These are phyloP conservation scores for Aspergillus melleus DNA, from an alignment of 2,329 filamentous ascomycete genomes.

Conservation along the genomic window DNA sequence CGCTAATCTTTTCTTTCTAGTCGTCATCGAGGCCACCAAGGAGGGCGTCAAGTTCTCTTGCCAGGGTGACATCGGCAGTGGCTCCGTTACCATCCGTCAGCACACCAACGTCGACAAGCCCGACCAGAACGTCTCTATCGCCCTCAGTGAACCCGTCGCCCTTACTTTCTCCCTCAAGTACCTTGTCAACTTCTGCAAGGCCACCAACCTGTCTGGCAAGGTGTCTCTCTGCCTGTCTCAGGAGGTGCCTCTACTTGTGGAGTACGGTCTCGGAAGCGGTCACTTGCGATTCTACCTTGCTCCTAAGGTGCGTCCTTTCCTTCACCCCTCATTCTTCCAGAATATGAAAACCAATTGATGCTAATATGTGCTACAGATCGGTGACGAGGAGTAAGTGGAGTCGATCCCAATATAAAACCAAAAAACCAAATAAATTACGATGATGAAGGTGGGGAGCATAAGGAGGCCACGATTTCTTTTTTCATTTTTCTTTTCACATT, in stretches of 20 bases:
- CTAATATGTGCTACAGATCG: constrained; percentile 57
- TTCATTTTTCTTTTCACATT: constrained; percentile 23
- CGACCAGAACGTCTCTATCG: constrained; percentile 80
- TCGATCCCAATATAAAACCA: constrained; percentile 11
- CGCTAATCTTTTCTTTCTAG: constrained; percentile 47
- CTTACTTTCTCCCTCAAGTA: constrained; percentile 99
- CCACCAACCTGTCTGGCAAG: constrained; percentile 73
- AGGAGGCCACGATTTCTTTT: constrained; percentile 48
- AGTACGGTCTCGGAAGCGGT: constrained; percentile 82
- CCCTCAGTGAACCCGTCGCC: constrained; percentile 86
- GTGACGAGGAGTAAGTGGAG: constrained; percentile 48
- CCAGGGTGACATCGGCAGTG: constrained; percentile 93
- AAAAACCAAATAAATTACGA: constrained; percentile 27
- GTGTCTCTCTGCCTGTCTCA: constrained; percentile 94
- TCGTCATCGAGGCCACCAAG: constrained; percentile 93
- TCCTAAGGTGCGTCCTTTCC: constrained; percentile 72
- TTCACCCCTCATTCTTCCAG: constrained; percentile 10
- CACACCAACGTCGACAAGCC: constrained; percentile 89
- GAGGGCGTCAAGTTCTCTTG: constrained; percentile 95
- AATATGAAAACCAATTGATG: background rate
- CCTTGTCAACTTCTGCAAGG: constrained; percentile 99
- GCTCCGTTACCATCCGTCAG: constrained; percentile 85
- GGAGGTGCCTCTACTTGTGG: constrained; percentile 93
- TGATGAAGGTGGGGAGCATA: constrained; percentile 41
- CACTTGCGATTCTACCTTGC: constrained; percentile 97